Conservation (phyloP, 257 asterid genomes). For the Solanum verrucosum region DNA sequence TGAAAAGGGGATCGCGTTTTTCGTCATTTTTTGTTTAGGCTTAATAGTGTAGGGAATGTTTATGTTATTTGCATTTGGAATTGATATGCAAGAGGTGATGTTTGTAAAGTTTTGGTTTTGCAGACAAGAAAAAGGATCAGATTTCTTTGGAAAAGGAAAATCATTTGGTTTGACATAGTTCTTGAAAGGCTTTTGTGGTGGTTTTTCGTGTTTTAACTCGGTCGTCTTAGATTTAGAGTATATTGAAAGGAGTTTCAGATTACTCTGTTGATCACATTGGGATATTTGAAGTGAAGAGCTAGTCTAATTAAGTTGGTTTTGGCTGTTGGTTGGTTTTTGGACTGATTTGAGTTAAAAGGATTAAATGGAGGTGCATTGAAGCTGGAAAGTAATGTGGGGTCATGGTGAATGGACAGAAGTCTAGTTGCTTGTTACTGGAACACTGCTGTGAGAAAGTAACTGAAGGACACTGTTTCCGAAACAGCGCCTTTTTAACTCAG, state of each 20-base stretch:
- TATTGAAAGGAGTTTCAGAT: background rate
- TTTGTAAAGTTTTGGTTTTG: background rate
- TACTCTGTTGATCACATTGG: background rate
- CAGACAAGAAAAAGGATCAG: conserved; percentile 12
- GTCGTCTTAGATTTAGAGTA: background rate
- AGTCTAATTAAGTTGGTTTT: background rate
- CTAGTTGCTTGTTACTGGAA: conserved; percentile 42
- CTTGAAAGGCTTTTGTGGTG: background rate
- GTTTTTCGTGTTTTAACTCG: background rate
- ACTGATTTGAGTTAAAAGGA: conserved; percentile 6
- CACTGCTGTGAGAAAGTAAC: conserved; percentile 26
- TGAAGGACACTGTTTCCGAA: conserved; percentile 21
- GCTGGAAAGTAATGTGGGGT: conserved; percentile 52
- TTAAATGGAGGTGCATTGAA: conserved; percentile 28
- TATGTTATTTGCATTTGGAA: conserved; percentile 1
- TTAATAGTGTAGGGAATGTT: conserved; percentile 5
- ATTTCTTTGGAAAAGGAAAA: background rate
- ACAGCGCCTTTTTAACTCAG: conserved; percentile 18
- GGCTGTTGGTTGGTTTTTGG: background rate
- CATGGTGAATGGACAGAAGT: conserved; percentile 62
- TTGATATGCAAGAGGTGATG: background rate
- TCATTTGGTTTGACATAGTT: conserved; percentile 4
- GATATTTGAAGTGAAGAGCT: background rate
- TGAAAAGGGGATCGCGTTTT: background rate
- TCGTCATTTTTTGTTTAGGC: background rate